phyloP scores from a whole-genome alignment of 345 rosid species.

The Gynandropsis gynandra region DNA sequence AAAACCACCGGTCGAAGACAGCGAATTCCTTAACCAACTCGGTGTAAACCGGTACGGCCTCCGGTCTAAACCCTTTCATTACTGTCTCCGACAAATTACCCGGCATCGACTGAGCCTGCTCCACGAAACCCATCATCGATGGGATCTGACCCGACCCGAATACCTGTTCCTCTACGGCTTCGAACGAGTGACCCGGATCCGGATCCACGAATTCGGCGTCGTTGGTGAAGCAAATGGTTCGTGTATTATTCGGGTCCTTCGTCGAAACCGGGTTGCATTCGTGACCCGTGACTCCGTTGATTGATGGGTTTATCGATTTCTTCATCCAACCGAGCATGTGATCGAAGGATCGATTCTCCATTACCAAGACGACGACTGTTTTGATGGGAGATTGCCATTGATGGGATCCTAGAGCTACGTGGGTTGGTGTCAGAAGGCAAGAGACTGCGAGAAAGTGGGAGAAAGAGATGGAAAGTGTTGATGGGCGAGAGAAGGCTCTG shows the following conservation, averaged over 20 bases:
- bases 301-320: slow-evolving; percentile 55
- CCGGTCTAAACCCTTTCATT: slow-evolving; percentile 81
- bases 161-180: slow-evolving; percentile 73
- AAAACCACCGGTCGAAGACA: slow-evolving; percentile 87
- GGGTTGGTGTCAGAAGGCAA: slow-evolving; percentile 28
- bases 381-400: slow-evolving; percentile 57
- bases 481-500: slow-evolving; percentile 12
- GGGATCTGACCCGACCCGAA: slow-evolving; percentile 67
- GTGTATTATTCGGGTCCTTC: slow-evolving; percentile 25
- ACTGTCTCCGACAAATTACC: slow-evolving; percentile 62
- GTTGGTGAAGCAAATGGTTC: slow-evolving; percentile 66
- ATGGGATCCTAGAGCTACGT: slow-evolving; percentile 30
- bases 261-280: slow-evolving; percentile 82
- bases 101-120: slow-evolving; percentile 82
- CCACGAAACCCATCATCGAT: slow-evolving; percentile 86
- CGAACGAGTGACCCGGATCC: slow-evolving; percentile 96
- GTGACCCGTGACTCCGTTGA: slow-evolving; percentile 76
- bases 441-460: slow-evolving; percentile 38
- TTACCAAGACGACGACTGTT: slow-evolving; percentile 70
- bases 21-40: slow-evolving; percentile 65
- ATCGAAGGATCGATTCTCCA: slow-evolving; percentile 92
- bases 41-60: slow-evolving; percentile 60
- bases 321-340: slow-evolving; percentile 97
- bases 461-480: slow-evolving; percentile 33
- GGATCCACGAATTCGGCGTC: slow-evolving; percentile 94